These are phyloP conservation scores for Coemansia nantahalensis DNA, from an alignment of 192 early-diverging fungal genomes.

Conservation along the genomic window DNA sequence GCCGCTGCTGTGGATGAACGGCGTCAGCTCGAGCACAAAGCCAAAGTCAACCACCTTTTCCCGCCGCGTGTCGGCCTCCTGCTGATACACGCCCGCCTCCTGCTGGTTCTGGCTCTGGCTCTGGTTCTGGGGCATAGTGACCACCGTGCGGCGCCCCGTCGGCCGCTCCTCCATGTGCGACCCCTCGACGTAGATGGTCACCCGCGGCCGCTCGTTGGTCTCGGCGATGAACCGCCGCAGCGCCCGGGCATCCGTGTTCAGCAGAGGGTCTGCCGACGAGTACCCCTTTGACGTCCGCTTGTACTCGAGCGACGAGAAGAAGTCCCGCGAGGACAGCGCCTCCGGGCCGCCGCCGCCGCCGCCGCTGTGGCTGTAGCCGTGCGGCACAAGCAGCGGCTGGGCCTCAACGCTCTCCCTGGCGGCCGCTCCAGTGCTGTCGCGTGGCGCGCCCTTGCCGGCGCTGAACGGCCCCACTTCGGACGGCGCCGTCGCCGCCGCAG, in stretches of 20 bases:
- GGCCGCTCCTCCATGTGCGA: slow-evolving; percentile 26
- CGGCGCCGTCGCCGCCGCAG: slow-evolving; percentile 6
- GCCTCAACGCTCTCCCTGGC: neutral
- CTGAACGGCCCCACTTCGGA: slow-evolving; percentile 13
- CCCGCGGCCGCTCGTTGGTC: slow-evolving; percentile 41
- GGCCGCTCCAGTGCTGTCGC: too few relatives aligned
- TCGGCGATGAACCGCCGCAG: slow-evolving; percentile 37
- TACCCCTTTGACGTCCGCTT: slow-evolving; percentile 41
- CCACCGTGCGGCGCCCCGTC: slow-evolving; percentile 9
- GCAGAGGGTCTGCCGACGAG: slow-evolving; percentile 39
- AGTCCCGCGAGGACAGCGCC: slow-evolving; percentile 33
- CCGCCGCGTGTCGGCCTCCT: slow-evolving; percentile 9
- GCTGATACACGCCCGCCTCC: neutral
- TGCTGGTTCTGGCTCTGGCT: neutral
- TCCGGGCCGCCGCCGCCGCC: neutral
- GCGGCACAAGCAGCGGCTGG: slow-evolving; percentile 7
- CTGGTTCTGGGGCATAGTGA: neutral
- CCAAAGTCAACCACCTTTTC: slow-evolving; percentile 40
- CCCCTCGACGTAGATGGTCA: slow-evolving; percentile 30
- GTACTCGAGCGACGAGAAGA: slow-evolving; percentile 44
- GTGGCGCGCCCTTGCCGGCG: slow-evolving; percentile 1
- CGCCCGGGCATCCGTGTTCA: slow-evolving; percentile 35
- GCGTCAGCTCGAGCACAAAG: slow-evolving; percentile 44
- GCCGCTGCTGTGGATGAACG: slow-evolving; percentile 39
- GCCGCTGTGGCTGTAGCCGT: slow-evolving; percentile 1